A percentile compares a stretch with the other conserved stretches of the same genome.
Conservation (phyloP, 2,329 filamentous ascomycete genomes). For the Beauveria pseudobassiana region DNA sequence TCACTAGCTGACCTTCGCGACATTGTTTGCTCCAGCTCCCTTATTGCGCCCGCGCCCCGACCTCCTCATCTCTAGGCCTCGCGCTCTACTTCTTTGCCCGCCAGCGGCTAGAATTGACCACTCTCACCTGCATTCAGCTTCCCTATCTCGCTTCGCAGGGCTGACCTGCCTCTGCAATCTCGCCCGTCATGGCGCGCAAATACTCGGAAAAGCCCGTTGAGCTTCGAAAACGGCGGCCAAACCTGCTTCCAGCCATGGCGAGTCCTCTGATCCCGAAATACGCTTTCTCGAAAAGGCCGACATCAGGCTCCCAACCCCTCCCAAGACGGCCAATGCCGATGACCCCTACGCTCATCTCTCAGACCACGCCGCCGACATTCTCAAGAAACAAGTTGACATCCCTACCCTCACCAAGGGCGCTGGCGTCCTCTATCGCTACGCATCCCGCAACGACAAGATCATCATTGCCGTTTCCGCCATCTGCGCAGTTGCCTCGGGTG, state of each 20-base stretch:
- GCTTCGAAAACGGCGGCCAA: slow-evolving; percentile 15
- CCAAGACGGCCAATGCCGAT: slow-evolving; percentile 31
- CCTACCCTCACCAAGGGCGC: slow-evolving; percentile 58
- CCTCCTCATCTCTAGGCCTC: background rate
- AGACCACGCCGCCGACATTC: slow-evolving; percentile 55
- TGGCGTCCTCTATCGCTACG: slow-evolving; percentile 61
- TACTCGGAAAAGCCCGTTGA: background rate
- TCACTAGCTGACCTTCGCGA: background rate
- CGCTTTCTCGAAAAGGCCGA: slow-evolving; percentile 34
- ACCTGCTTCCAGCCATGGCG: slow-evolving; percentile 28
- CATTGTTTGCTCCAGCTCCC: background rate
- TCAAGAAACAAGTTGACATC: slow-evolving; percentile 61
- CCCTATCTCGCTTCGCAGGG: background rate
- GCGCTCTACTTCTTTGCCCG: background rate
- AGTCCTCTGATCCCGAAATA: slow-evolving; percentile 24
- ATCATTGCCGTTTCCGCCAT: slow-evolving; percentile 56
- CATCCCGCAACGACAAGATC: slow-evolving; percentile 54
- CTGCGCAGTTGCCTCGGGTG: slow-evolving; percentile 63
- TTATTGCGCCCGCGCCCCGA: background rate
- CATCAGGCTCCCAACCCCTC: slow-evolving; percentile 29
- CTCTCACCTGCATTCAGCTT: background rate
- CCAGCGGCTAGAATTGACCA: background rate
- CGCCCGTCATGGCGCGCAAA: slow-evolving; percentile 14
- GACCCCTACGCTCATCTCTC: slow-evolving; percentile 57
- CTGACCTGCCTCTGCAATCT: background rate